Conservation (phyloP, 78 protist species). For the Cyanophora paradoxa region DNA sequence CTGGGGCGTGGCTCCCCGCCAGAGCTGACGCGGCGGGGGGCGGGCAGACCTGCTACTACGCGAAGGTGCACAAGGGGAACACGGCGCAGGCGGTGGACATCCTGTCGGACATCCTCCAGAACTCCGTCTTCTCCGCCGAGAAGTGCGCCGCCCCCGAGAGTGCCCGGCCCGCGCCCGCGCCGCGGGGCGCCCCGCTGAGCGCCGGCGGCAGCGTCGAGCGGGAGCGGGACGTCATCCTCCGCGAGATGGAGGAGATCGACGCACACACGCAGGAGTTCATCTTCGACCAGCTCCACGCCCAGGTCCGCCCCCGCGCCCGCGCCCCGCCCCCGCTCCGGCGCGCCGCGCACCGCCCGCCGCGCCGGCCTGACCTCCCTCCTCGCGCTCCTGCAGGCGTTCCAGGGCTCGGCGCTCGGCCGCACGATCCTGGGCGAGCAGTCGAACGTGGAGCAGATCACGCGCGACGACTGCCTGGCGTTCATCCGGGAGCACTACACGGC, state of each 20-base stretch:
- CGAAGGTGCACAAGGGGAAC: slow-evolving; percentile 68
- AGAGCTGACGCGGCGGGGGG: neutral
- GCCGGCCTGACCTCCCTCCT: too few species aligned
- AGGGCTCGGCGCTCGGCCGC: slow-evolving; percentile 70
- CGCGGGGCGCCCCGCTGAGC: too few species aligned
- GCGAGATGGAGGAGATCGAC: slow-evolving; percentile 69
- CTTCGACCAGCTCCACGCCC: slow-evolving; percentile 83
- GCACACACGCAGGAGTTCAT: slow-evolving; percentile 30
- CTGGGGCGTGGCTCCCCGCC: neutral
- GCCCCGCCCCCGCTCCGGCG: too few species aligned
- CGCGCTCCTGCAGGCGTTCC: too few species aligned
- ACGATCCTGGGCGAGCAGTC: slow-evolving; percentile 89
- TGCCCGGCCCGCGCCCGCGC: too few species aligned
- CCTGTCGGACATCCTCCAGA: slow-evolving; percentile 81
- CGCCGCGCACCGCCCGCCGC: too few species aligned
- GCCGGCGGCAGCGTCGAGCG: slow-evolving; percentile 54
- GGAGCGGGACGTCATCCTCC: slow-evolving; percentile 78
- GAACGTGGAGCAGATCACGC: slow-evolving; percentile 65
- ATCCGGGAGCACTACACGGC: slow-evolving; percentile 74
- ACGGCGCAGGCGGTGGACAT: slow-evolving; percentile 68
- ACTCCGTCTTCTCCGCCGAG: slow-evolving; percentile 46
- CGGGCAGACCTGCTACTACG: slow-evolving; percentile 68
- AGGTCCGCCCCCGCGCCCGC: too few species aligned
- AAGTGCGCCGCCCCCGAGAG: too few species aligned
- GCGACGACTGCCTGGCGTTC: slow-evolving; percentile 54